Base-by-base conservation (phyloP, 768 basidiomycete species). In the Hemileccinum impolitum region DNA sequence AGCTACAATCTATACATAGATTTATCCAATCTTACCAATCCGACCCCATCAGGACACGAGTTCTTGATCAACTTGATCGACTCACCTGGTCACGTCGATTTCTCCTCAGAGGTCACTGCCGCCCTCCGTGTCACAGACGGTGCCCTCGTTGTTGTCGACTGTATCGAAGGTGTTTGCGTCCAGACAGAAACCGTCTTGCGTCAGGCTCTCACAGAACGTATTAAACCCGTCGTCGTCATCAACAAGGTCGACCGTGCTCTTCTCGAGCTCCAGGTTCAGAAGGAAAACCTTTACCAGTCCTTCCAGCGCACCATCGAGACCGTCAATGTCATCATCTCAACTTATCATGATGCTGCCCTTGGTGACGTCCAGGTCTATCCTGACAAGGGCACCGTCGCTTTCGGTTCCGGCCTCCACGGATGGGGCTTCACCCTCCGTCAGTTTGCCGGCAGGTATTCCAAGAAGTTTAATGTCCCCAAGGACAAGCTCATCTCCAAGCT, bases 51-150 rank as follows among this genome's bases (percentile, higher is more conserved):
- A 85, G 93, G 94, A 57, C 79, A 83, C 67, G 92, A 97, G 71
- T 99, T 99, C 82, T 82, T 99, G 81, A 97, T 99, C 80, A 99
- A 99, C 77, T 75, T 99, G 76, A 98, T 99, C 77, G 96, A 99
- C 71, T 97, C 94, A 8, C 96, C 96, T 46, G 96, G 96, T 63
- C 96, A 99, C 83, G 96, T 99, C 72, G 96, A 99, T 72, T 99
- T 99, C 80, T 99, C 96, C 30, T 98, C 96, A 45, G 96, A 99
- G 74, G 96, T 99, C 63, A 99, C 96, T 3, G 96, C 96, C 54
- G 96, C 96, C 57, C 92, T 99, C 68, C 96, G 96, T 76, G 96
- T 99, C 65, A 99, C 96, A 55, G 96, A 99, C 58, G 96, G 95
- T 78, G 96, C 96, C 52, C 88, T 99, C 60, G 96, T 99, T 64